Base-by-base conservation (phyloP, 2,329 filamentous ascomycete species). In the Trichoderma arundinaceum region DNA sequence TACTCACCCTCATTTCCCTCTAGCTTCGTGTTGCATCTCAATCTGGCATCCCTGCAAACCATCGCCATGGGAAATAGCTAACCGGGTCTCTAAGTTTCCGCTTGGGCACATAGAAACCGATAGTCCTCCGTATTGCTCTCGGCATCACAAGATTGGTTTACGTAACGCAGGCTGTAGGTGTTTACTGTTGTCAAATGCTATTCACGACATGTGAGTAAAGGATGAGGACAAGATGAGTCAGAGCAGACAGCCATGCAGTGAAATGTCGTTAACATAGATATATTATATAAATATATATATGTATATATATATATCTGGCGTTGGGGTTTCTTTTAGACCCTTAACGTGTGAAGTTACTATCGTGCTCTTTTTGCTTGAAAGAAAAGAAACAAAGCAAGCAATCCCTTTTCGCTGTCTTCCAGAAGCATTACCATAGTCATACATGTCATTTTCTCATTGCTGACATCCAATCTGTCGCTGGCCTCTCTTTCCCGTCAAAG, bases 371-470 rank as follows among this genome's bases (percentile, higher is more conserved):
- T 28, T 28, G 22, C 22, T 28, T 28, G 22, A 28, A 28, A 28
- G 22, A 28, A 28, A 28, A 28, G 22, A 28, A 28, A 28, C 22
- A 28, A 28, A 28, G 13, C 15, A 46, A 48, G 22, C 56, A 10
- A 10, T 22, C 39, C 17, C 38, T 33, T 35, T 15, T 35, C 48
- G 33, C 57, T 19, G 7, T 35, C 56, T 33, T 32, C 35, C 39
- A 41, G 8, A 35, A 33, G 7, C 22, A 5, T 44, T 33, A 53
- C 12, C 28, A 12, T 52, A 52, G 15, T 43, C 48, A 43, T 62
- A 53, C 38, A 62, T 13, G 49, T 43, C 58, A 28, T 57, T 62
- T 43, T 51, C 38, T 22, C 22, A 10, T 62, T 38, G n/a, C 10
- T 10, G n/a, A 52, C 38, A 39, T 44, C 15, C 58, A 52, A 52